Conservation (phyloP, 805 yeast species). For the Ogataea angusta region DNA sequence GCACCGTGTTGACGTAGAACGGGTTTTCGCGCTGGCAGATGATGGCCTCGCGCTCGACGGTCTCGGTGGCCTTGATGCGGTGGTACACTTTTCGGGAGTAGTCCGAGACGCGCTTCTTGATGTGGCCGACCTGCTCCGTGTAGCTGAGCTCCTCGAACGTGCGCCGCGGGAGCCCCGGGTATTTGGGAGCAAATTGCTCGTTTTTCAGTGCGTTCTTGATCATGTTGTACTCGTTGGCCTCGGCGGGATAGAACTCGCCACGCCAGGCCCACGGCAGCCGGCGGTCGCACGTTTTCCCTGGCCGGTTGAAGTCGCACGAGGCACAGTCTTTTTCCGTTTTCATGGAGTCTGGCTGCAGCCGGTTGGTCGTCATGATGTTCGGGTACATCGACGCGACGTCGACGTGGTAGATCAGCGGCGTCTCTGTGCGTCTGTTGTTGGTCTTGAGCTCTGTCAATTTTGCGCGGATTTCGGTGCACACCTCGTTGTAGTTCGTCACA, state of each 20-base stretch:
- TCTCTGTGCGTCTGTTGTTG: slow-evolving; percentile 65
- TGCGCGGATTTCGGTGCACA: slow-evolving; percentile 53
- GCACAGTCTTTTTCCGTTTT: slow-evolving; percentile 94
- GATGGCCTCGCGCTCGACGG: slow-evolving; percentile 85
- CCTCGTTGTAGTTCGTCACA: slow-evolving; percentile 75
- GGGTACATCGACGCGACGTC: slow-evolving; percentile 99
- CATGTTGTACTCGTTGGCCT: slow-evolving; percentile 87
- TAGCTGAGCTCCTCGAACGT: slow-evolving; percentile 74
- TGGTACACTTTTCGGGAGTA: slow-evolving; percentile 85
- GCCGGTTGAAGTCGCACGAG: slow-evolving; percentile 93
- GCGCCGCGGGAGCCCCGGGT: slow-evolving; percentile 53
- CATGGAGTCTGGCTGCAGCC: slow-evolving; percentile 98
- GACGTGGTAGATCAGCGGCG: slow-evolving; percentile 90
- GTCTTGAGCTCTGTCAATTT: slow-evolving; percentile 56
- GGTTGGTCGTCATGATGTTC: slow-evolving; percentile 94
- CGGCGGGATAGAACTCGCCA: slow-evolving; percentile 92
- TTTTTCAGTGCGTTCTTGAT: slow-evolving; percentile 76
- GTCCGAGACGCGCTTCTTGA: slow-evolving; percentile 76
- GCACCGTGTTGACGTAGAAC: slow-evolving; percentile 90
- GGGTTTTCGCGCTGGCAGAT: slow-evolving; percentile 98
- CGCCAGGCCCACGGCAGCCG: slow-evolving; percentile 96
- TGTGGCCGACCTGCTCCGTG: slow-evolving; percentile 69
- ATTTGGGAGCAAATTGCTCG: slow-evolving; percentile 69
- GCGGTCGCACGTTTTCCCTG: slow-evolving; percentile 91
- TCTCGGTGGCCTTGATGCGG: slow-evolving; percentile 74